Evolutionary conservation across 345 rosid species (phyloP).

Genomic region (Viola odorata): DNA sequence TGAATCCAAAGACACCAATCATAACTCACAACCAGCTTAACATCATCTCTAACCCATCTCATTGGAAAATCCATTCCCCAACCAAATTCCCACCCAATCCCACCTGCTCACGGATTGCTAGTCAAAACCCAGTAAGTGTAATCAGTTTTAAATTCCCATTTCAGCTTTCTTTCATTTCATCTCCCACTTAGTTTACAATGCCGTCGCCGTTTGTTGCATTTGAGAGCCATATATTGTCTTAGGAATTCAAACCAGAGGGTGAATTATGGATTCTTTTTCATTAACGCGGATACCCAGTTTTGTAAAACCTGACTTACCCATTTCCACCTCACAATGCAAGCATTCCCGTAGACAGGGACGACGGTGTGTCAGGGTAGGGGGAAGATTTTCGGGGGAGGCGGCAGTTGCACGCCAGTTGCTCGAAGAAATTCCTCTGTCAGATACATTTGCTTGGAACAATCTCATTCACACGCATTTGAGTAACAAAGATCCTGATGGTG

Average conservation of each 20-base stretch:
- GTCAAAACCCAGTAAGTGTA: too few relatives aligned
- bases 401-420: constrained; percentile 27
- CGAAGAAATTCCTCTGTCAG: constrained; percentile 38
- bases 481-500: constrained; percentile 18
- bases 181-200: neutral
- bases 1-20: too few relatives aligned
- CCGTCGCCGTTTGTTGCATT: neutral
- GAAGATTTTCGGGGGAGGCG: neutral
- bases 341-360: neutral
- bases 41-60: too few relatives aligned
- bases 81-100: too few relatives aligned
- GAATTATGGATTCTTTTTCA: neutral
- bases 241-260: too few relatives aligned
- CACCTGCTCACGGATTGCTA: too few relatives aligned
- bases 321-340: neutral
- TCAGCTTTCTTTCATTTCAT: too few relatives aligned
- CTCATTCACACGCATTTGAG: constrained; percentile 35
- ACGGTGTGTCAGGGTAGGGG: neutral
- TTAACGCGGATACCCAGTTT: neutral
- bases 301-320: neutral
- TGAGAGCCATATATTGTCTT: too few relatives aligned
- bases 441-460: constrained; percentile 38
- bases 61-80: too few relatives aligned
- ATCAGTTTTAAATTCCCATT: too few relatives aligned
- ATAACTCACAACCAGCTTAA: too few relatives aligned